A percentile compares a stretch with the other conserved stretches of the same genome.
These are phyloP conservation scores for Flaveria bidentis DNA, from an alignment of 129 eudicot genomes.

Conservation along the genomic window DNA sequence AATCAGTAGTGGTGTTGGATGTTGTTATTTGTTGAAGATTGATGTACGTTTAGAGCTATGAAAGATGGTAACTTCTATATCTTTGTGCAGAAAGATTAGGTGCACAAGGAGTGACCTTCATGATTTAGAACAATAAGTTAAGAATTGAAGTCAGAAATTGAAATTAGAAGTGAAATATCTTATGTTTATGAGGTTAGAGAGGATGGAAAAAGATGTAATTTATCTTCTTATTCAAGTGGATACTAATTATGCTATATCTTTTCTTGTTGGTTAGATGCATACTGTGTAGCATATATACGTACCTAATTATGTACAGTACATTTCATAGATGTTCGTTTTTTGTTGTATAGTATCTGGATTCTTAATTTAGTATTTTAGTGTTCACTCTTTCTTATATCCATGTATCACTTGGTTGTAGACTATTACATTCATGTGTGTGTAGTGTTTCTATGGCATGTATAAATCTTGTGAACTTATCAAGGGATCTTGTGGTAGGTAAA, in stretches of 20 bases:
- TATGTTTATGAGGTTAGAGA: neutral
- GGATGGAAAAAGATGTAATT: neutral
- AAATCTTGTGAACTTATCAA: neutral
- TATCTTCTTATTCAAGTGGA: neutral
- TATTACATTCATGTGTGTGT: neutral
- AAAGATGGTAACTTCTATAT: neutral
- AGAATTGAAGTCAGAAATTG: neutral
- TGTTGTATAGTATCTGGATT: neutral
- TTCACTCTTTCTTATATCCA: neutral
- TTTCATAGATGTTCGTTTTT: neutral
- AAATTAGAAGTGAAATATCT: neutral
- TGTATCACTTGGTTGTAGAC: neutral
- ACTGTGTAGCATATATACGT: neutral
- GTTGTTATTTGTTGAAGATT: neutral
- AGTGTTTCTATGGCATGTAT: neutral
- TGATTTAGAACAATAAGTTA: neutral
- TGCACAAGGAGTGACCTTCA: too few relatives aligned
- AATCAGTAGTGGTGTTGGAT: neutral
- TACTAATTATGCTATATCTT: neutral
- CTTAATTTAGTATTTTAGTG: neutral
- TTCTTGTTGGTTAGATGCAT: neutral
- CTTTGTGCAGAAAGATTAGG: too few relatives aligned
- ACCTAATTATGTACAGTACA: neutral
- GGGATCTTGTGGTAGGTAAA: conserved; percentile 5
- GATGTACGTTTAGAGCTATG: neutral